Evolutionary conservation across 345 rosid species (phyloP).

Genomic region (Lumnitzera racemosa): DNA sequence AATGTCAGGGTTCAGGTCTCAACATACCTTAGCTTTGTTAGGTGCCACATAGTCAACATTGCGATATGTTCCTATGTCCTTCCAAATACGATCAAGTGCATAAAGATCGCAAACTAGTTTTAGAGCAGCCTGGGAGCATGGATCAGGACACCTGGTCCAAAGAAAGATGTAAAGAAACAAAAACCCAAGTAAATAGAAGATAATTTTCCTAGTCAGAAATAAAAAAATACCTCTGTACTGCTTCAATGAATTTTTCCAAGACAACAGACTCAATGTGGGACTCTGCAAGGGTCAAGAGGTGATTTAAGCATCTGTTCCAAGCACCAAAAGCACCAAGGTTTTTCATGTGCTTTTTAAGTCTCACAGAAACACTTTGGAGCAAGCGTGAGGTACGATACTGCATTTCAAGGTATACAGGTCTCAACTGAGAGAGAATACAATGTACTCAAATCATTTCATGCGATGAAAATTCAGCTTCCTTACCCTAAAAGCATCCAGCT

Average conservation of each 20-base stretch:
- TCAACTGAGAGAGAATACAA: background rate
- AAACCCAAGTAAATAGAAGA: background rate
- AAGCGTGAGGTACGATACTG: slow-evolving; percentile 97
- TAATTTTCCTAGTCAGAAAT: slow-evolving; percentile 8
- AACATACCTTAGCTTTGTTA: slow-evolving; percentile 96
- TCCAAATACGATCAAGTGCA: slow-evolving; percentile 92
- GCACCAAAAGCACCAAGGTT: slow-evolving; percentile 91
- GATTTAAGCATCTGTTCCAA: slow-evolving; percentile 98
- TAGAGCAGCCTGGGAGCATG: slow-evolving; percentile 57
- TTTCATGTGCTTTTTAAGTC: slow-evolving; percentile 74
- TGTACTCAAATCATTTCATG: background rate
- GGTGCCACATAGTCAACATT: slow-evolving; percentile 95
- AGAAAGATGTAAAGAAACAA: background rate
- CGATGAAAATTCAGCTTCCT: slow-evolving; percentile 16
- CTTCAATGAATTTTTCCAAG: slow-evolving; percentile 81
- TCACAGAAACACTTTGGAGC: slow-evolving; percentile 76
- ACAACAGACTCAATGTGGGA: slow-evolving; percentile 94
- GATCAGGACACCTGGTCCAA: slow-evolving; percentile 65
- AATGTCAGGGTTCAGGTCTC: background rate
- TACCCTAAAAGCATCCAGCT: slow-evolving; percentile 93
- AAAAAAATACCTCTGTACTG: slow-evolving; percentile 64
- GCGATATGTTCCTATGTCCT: slow-evolving; percentile 89
- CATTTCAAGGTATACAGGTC: slow-evolving; percentile 6
- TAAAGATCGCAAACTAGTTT: slow-evolving; percentile 93
- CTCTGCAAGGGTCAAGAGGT: slow-evolving; percentile 93